Conservation (phyloP, 2,329 filamentous ascomycete genomes). For the Xylariaceae sp. region DNA sequence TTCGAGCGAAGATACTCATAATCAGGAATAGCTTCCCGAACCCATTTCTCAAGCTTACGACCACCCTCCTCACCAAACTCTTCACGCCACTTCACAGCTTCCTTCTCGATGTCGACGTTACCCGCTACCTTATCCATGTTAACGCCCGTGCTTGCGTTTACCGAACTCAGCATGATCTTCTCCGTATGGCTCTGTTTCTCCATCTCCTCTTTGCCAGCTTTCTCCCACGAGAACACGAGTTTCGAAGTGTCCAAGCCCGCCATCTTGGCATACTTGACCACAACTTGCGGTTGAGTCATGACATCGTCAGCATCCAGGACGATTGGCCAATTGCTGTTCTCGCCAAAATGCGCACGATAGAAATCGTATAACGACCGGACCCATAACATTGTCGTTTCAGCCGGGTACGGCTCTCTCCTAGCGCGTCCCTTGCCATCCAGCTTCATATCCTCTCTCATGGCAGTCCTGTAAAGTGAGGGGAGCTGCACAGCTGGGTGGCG, state of each 20-base stretch:
- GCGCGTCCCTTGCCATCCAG: no score
- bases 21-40: conserved; percentile 1
- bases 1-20: neutral
- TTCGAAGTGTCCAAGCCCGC: neutral
- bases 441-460: no score
- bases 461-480: neutral
- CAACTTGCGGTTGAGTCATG: neutral
- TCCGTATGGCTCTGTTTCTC: neutral
- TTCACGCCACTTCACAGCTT: neutral
- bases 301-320: conserved; percentile 3
- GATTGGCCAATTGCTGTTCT: neutral
- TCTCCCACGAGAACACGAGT: neutral
- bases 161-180: neutral
- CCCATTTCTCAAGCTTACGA: conserved; percentile 1
- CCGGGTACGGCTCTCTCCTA: no score
- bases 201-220: neutral
- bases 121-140: neutral
- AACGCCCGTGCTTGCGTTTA: neutral
- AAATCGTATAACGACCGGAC: neutral
- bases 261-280: neutral
- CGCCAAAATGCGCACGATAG: neutral
- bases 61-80: conserved; percentile 3
- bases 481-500: neutral
- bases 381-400: neutral
- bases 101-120: neutral